phyloP scores from a whole-genome alignment of 306 rosid species.

The Ceratonia siliqua region DNA sequence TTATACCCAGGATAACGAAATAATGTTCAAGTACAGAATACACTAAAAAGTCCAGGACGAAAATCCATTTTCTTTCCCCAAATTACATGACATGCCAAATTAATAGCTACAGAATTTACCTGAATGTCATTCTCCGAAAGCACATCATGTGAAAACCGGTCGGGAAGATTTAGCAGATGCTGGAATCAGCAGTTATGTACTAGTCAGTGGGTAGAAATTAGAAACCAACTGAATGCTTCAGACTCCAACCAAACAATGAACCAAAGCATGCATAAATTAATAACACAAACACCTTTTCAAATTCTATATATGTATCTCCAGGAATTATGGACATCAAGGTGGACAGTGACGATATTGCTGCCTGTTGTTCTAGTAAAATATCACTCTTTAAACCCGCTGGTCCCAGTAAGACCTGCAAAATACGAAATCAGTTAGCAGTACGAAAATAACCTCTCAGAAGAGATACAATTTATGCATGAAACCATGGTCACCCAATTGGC shows the following conservation, averaged over 20 bases:
- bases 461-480: conserved; percentile 9
- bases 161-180: conserved; percentile 76
- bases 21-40: background rate
- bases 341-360: conserved; percentile 72
- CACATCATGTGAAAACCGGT: conserved; percentile 58
- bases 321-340: conserved; percentile 85
- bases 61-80: background rate
- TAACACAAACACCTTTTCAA: conserved; percentile 66
- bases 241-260: conserved; percentile 15
- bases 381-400: conserved; percentile 68
- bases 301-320: conserved; percentile 71
- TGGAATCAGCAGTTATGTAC: conserved; percentile 47
- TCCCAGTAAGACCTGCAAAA: conserved; percentile 72
- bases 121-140: conserved; percentile 85
- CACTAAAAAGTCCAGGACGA: no score
- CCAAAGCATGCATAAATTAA: conserved; percentile 7
- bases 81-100: background rate
- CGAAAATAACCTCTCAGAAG: conserved; percentile 26
- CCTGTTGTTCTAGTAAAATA: conserved; percentile 59
- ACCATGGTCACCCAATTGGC: background rate
- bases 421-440: conserved; percentile 26
- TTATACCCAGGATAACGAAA: background rate
- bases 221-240: conserved; percentile 6
- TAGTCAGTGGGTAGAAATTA: conserved; percentile 45
- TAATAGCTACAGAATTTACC: conserved; percentile 47